Conservation (phyloP, 352 stramenopile genomes). For the Halophytophthora batemanensis region DNA sequence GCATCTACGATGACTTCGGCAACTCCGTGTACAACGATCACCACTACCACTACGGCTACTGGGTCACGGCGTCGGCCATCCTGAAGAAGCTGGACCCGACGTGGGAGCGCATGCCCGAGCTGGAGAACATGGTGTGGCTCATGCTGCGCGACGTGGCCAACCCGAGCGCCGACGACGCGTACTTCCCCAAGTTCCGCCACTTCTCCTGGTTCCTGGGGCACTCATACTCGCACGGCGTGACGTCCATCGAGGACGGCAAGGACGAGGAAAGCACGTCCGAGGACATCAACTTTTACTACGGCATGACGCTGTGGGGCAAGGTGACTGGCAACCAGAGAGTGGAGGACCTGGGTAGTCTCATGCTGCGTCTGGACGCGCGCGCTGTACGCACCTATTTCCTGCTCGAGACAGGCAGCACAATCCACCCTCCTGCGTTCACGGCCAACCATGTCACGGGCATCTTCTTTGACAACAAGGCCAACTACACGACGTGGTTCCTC, state of each 20-base stretch:
- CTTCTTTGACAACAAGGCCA: constrained; percentile 73
- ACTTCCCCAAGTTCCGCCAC: constrained; percentile 69
- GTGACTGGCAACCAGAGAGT: constrained; percentile 51
- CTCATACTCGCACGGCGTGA: constrained; percentile 71
- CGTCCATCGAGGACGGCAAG: constrained; percentile 57
- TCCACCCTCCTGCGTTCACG: constrained; percentile 62
- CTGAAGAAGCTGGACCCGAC: constrained; percentile 57
- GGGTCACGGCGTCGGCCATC: constrained; percentile 59
- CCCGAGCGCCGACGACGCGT: constrained; percentile 39
- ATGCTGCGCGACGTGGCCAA: constrained; percentile 76
- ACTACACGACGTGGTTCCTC: constrained; percentile 76
- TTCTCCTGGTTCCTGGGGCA: constrained; percentile 80
- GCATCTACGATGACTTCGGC: constrained; percentile 65
- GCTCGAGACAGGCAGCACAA: constrained; percentile 46
- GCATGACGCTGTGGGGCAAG: constrained; percentile 72
- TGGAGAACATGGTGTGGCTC: constrained; percentile 59
- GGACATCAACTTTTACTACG: constrained; percentile 81
- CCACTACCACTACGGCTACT: constrained; percentile 84
- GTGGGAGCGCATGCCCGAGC: constrained; percentile 46
- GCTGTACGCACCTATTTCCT: constrained; percentile 71
- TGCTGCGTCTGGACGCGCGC: constrained; percentile 66
- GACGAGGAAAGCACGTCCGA: constrained; percentile 76
- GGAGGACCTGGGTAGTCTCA: constrained; percentile 69
- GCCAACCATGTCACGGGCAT: constrained; percentile 76
- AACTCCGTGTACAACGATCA: constrained; percentile 84